Conservation (phyloP, 805 yeast genomes). For the Dipodascus geniculatus region DNA sequence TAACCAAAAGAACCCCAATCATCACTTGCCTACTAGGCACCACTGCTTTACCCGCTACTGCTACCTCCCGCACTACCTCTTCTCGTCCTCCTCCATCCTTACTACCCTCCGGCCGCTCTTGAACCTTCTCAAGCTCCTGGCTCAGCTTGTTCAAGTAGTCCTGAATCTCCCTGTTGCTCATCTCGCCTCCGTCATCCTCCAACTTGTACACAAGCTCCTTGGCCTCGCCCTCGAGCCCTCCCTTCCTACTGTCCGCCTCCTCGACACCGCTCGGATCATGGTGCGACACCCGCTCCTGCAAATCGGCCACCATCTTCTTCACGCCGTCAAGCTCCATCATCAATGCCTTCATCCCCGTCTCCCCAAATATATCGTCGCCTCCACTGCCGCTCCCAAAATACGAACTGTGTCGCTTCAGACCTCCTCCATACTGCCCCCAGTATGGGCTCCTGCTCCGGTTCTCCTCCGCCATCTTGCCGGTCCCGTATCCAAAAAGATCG, state of each 20-base stretch:
- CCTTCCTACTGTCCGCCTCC: background rate
- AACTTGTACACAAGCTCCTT: background rate
- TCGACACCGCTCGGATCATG: background rate
- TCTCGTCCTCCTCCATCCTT: no score
- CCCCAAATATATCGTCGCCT: background rate
- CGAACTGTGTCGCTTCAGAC: background rate
- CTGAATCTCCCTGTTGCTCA: background rate
- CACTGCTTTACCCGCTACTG: background rate
- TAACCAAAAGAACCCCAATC: background rate
- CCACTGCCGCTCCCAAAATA: background rate
- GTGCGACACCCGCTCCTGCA: background rate
- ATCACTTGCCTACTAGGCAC: background rate
- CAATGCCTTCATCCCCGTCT: background rate
- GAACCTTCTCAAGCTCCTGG: background rate
- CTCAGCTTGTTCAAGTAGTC: background rate
- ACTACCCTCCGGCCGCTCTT: background rate
- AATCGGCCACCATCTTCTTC: background rate
- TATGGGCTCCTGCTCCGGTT: background rate
- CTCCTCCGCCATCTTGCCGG: background rate
- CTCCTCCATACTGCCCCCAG: background rate
- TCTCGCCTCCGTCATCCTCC: background rate
- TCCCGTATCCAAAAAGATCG: background rate
- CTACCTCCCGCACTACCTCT: background rate
- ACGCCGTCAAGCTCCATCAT: background rate
- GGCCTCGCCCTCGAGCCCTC: background rate